A percentile compares a stretch with the other conserved stretches of the same genome.
Evolutionary conservation across 352 stramenopile species (phyloP).

Genomic region (Phytophthora syringae): DNA sequence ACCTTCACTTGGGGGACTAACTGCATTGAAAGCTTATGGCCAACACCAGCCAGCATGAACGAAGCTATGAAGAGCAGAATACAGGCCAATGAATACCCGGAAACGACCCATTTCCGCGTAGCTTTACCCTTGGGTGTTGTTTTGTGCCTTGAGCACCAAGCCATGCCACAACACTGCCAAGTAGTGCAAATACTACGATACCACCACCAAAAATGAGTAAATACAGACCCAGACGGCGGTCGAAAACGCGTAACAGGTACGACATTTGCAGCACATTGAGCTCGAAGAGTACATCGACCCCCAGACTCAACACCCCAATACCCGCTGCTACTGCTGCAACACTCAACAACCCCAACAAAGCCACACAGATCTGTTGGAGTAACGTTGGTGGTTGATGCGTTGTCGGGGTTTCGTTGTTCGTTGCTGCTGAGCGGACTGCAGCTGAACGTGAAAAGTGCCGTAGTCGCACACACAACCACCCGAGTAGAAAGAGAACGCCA

Average conservation of each 20-base stretch:
- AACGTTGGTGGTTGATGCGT: slow-evolving; percentile 8
- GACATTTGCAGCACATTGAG: slow-evolving; percentile 78
- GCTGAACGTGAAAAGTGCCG: slow-evolving; percentile 28
- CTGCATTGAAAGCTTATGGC: slow-evolving; percentile 43
- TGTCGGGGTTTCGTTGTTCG: background rate
- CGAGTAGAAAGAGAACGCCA: slow-evolving; percentile 26
- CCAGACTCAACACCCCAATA: slow-evolving; percentile 46
- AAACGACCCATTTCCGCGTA: slow-evolving; percentile 29
- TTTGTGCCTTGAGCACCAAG: slow-evolving; percentile 16
- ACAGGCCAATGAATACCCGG: slow-evolving; percentile 39
- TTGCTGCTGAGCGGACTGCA: slow-evolving; percentile 8
- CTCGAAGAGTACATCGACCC: slow-evolving; percentile 63
- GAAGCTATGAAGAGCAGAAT: slow-evolving; percentile 48
- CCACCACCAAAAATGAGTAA: slow-evolving; percentile 45
- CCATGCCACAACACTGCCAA: slow-evolving; percentile 42
- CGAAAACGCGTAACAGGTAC: slow-evolving; percentile 59
- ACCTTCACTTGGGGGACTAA: slow-evolving; percentile 1
- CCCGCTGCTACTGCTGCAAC: slow-evolving; percentile 30
- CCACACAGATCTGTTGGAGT: slow-evolving; percentile 11
- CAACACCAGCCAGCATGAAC: slow-evolving; percentile 47
- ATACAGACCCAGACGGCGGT: slow-evolving; percentile 59
- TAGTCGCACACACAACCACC: slow-evolving; percentile 29
- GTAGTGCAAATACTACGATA: slow-evolving; percentile 43
- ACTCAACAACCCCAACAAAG: slow-evolving; percentile 25
- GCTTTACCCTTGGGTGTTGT: background rate